Percentiles rank a stretch among this genome's conserved stretches.
Evolutionary conservation across 2,329 filamentous ascomycete species (phyloP).

Genomic region (Neonectria faginata): DNA sequence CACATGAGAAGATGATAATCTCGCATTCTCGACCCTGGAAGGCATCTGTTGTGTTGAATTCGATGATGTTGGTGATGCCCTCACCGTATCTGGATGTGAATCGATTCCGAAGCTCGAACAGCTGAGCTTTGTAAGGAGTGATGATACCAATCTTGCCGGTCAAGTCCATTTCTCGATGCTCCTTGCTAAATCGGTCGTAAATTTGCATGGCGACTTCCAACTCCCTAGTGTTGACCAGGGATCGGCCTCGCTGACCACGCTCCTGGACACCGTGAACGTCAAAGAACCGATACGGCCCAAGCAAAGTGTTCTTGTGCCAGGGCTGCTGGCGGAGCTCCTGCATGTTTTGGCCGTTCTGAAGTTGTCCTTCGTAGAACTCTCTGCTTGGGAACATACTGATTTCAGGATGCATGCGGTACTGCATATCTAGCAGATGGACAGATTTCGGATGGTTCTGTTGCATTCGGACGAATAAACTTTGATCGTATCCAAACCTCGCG

Average conservation of each 20-base stretch:
- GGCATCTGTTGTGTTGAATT: conserved; percentile 99
- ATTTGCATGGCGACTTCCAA: conserved; percentile 87
- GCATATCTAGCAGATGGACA: conserved; percentile 94
- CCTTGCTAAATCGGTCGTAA: conserved; percentile 81
- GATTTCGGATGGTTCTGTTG: conserved; percentile 89
- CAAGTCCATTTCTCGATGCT: conserved; percentile 77
- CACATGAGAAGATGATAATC: conserved; percentile 98
- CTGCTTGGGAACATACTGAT: conserved; percentile 92
- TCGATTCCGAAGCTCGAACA: conserved; percentile 80
- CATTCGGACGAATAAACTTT: conserved; percentile 98
- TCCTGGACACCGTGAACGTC: conserved; percentile 91
- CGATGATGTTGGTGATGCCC: conserved; percentile 79
- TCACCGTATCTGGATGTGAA: conserved; percentile 82
- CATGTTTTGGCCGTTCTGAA: conserved; percentile 90
- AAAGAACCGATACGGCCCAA: conserved; percentile 96
- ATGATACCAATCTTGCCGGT: conserved; percentile 93
- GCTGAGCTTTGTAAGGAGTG: conserved; percentile 95
- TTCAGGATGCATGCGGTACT: conserved; percentile 99
- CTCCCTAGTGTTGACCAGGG: conserved; percentile 89
- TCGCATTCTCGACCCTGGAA: conserved; percentile 98
- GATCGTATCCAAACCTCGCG: conserved; percentile 92
- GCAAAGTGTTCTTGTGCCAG: conserved; percentile 85
- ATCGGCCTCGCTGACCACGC: conserved; percentile 84
- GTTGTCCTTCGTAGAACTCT: conserved; percentile 90
- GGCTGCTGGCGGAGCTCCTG: conserved; percentile 77